Base-by-base conservation (phyloP, 225 moss, liverwort and hornwort genomes). In the Rhytidiadelphus loreus region DNA sequence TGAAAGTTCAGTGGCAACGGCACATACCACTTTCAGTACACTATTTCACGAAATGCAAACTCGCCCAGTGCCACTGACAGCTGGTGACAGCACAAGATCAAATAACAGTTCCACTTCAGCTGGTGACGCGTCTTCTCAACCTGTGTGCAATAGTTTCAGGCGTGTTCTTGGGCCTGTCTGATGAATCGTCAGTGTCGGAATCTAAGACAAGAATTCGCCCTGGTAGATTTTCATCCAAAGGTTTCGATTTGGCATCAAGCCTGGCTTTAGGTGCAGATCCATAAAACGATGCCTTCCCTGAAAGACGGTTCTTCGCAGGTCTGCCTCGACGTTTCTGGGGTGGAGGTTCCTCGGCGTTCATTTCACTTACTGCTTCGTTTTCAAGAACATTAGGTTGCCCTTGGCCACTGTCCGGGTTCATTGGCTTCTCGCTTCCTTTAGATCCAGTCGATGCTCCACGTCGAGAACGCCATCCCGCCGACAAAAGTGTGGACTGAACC, bases 401-500 rank as follows among this genome's bases (percentile, higher is more conserved):
- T 61, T 35, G 65, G 8, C 7, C 50, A 70, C 53, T 46, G 11
- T 6, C 66, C 22, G 23, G 50, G 82, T 50, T 46, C 63, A 66
- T 74, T 43, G 35, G 16, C 68, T 90, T 90, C 30, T 81, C 70
- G 61, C 29, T 80, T 46, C 37, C 83, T 60, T 90, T 85, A 7
- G 60, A 86, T 56, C n/a, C 62, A 37, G 66, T 69, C 41, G 81
- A 64, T 30, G 64, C 83, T 77, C 80, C 92, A 87, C 90, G 90
- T 80, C 90, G 81, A 53, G 92, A 92, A 59, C 90, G 92, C 70
- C 88, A 89, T 71, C 87, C 90, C 64, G 89, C 77, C 44, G 90
- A 62, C 77, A 94, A 35, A 44, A 89, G 91, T 53, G 85, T 88
- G 26, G 83, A 46, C 81, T 91, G 92, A 9, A 48, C 43, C 71